Conservation (phyloP, 2,329 filamentous ascomycete genomes). For the Scleromitrula shiraiana region DNA sequence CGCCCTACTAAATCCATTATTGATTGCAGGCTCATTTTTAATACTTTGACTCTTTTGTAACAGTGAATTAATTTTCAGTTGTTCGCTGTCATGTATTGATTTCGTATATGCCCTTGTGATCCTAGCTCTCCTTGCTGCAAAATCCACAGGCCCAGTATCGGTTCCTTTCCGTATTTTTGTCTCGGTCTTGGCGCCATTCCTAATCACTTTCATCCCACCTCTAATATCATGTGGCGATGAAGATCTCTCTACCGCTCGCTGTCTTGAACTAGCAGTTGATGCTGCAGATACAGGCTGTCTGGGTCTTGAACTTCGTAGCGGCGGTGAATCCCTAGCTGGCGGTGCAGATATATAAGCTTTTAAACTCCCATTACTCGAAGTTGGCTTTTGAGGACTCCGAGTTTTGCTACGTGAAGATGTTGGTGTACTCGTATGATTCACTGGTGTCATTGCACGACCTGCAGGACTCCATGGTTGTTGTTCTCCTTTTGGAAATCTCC, state of each 20-base stretch:
- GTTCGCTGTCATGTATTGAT: conserved; percentile 68
- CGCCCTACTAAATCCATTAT: not conserved
- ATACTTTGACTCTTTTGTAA: conserved; percentile 18
- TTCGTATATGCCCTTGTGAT: conserved; percentile 82
- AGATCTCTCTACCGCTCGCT: conserved; percentile 48
- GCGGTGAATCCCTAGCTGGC: conserved; percentile 65
- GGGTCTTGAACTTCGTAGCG: conserved; percentile 73
- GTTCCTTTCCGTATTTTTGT: conserved; percentile 40
- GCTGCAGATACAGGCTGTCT: conserved; percentile 69
- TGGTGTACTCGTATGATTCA: conserved; percentile 36
- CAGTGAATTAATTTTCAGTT: conserved; percentile 38
- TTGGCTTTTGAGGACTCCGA: conserved; percentile 17
- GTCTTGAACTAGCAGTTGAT: conserved; percentile 62
- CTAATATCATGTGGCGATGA: conserved; percentile 20
- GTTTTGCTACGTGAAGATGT: conserved; percentile 20
- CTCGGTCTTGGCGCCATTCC: conserved; percentile 18
- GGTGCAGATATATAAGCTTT: conserved; percentile 68
- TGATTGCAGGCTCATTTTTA: not conserved
- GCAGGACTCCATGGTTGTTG: conserved; percentile 24
- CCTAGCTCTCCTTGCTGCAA: conserved; percentile 70
- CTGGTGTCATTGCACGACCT: conserved; percentile 18
- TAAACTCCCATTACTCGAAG: conserved; percentile 46
- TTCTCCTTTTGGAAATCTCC: conserved; percentile 22
- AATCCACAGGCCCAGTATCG: conserved; percentile 69
- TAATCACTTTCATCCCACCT: conserved; percentile 25